phyloP scores from a whole-genome alignment of 2,329 filamentous ascomycete species.

The Pseudogymnoascus pannorum region DNA sequence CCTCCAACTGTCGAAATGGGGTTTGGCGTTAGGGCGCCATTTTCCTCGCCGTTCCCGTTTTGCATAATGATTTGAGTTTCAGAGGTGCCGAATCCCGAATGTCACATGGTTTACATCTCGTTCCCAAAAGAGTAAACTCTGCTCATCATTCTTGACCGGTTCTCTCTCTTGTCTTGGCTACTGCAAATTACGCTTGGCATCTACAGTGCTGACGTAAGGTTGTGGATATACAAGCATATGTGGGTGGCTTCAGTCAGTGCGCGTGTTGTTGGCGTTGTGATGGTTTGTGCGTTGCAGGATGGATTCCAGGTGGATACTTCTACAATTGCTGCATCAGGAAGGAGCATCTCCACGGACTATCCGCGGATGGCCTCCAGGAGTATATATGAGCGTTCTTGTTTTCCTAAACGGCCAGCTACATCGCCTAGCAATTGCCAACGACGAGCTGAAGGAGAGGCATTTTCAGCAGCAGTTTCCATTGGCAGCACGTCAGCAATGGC shows the following conservation, averaged over 20 bases:
- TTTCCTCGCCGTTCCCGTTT: neutral
- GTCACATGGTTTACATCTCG: neutral
- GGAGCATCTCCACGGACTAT: neutral
- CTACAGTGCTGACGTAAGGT: neutral
- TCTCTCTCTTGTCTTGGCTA: neutral
- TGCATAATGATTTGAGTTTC: conserved; percentile 4
- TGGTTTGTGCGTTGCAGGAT: neutral
- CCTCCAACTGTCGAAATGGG: neutral
- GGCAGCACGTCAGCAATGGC: neutral
- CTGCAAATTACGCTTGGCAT: neutral
- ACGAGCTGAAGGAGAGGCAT: neutral
- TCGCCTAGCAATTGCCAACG: neutral
- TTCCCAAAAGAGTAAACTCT: neutral
- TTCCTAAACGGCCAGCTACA: neutral
- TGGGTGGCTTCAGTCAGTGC: conserved; percentile 2
- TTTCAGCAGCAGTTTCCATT: neutral
- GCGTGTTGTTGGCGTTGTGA: neutral
- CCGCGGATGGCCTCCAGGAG: neutral
- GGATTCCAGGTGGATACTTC: neutral
- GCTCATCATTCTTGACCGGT: neutral
- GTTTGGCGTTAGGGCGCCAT: neutral
- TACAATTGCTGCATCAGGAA: neutral
- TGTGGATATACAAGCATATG: neutral
- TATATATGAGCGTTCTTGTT: neutral
- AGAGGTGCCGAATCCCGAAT: neutral